Base-by-base conservation (phyloP, 164 flowering plant species). In the Taxillus chinensis region DNA sequence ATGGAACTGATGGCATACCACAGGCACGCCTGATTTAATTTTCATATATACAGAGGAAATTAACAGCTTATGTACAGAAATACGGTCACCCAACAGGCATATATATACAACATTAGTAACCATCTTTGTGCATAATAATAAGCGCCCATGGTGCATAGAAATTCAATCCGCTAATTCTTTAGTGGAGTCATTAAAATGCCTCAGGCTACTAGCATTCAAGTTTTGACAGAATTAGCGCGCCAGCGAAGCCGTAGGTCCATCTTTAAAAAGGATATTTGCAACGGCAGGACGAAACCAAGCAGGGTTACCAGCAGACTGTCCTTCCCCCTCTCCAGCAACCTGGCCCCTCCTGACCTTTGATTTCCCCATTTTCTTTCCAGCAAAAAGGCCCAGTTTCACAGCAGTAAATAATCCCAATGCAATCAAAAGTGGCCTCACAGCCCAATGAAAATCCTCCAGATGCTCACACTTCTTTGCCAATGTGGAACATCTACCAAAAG, bases 391-490 rank as follows among this genome's bases (percentile, higher is more conserved):
- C 1, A 88, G 46, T 66, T 83, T 90, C 80, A 88, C 69, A 0
- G 92, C 96, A 38, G 96, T 80, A 51, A 92, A 80, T 5, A 92
- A 65, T 41, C 98, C 90, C 61, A 88, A 52, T 3, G 92, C 85
- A 52, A 88, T 77, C 15, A 90, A 55, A 54, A 90, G 71, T 3
- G 98, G 98, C 64, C 98, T 83, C 41, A 92, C 83, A 12, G 85
- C 82, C 98, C 98, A 90, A 73, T 92, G 98, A 58, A 84, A 83
- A 75, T 90, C 96, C 80, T 90, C 98, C 40, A 92, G 80, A 72
- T 87, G 98, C 67, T 86, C 87, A 71, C 88, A 92, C 65, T 50
- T 59, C 64, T 54, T 40, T 45, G 41, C 16, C 55, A 53, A 13
- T 16, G 16, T 39, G 45, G 9, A 5, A 58, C 45, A 17, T 63